Evolutionary conservation across 2,329 filamentous ascomycete species (phyloP).

Genomic region (Thielaviopsis musarum): DNA sequence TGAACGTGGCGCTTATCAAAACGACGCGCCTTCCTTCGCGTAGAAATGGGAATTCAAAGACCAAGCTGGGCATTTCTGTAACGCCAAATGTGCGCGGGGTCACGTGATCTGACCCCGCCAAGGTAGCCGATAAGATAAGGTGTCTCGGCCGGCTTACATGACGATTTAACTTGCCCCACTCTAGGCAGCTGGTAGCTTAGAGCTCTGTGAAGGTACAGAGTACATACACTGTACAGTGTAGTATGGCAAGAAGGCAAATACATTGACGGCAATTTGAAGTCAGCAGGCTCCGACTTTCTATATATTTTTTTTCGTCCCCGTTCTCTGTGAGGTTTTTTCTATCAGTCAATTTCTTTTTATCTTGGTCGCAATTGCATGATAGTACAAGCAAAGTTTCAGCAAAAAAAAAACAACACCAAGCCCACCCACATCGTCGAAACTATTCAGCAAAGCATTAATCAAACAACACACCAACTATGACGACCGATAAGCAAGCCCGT

Average conservation of each 20-base stretch:
- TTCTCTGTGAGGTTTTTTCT: neutral
- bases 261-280: neutral
- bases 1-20: neutral
- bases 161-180: neutral
- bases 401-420: neutral
- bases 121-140: neutral
- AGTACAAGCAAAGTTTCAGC: neutral
- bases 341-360: neutral
- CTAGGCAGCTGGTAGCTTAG: neutral
- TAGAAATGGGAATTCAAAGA: neutral
- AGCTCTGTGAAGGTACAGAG: neutral
- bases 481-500: constrained; percentile 22
- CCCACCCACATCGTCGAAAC: neutral
- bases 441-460: neutral
- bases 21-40: neutral
- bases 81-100: constrained; percentile 8
- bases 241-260: neutral
- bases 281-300: neutral
- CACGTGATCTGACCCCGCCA: constrained; percentile 3
- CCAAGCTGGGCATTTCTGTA: neutral
- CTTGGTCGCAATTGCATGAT: neutral
- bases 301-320: neutral
- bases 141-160: neutral
- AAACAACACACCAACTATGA: neutral
- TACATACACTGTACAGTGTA: too few species aligned